phyloP scores from a whole-genome alignment of 257 asterid genomes.

The Paulownia fortunei region DNA sequence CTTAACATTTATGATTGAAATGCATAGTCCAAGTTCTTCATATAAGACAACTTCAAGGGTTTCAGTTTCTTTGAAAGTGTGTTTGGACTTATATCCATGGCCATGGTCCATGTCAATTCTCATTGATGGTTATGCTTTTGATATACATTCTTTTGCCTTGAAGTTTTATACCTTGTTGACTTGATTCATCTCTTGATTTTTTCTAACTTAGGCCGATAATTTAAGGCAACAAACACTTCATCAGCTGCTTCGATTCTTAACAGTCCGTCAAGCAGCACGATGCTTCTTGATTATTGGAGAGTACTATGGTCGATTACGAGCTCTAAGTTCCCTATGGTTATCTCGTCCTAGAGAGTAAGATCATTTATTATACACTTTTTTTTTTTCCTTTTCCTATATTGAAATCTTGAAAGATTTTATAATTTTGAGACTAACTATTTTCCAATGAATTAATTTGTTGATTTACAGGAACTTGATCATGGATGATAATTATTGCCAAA shows the following conservation, averaged over 20 bases:
- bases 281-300: conserved; percentile 91
- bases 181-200: no score
- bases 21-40: conserved; percentile 29
- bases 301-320: conserved; percentile 84
- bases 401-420: background rate
- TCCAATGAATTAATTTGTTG: no score
- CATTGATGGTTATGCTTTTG: background rate
- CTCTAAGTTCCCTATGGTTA: conserved; percentile 92
- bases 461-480: conserved; percentile 65
- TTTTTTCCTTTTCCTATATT: background rate
- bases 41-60: conserved; percentile 12
- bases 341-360: conserved; percentile 95
- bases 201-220: conserved; percentile 99
- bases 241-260: conserved; percentile 70
- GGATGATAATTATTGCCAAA: conserved; percentile 77
- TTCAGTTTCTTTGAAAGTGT: conserved; percentile 21
- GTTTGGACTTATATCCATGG: background rate
- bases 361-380: background rate
- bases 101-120: conserved; percentile 11
- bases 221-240: conserved; percentile 91
- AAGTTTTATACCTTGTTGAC: no score
- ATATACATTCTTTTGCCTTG: no score
- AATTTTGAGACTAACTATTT: no score
- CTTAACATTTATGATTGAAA: conserved; percentile 22
- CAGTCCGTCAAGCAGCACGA: conserved; percentile 82